Conservation (phyloP, 192 early-diverging fungal genomes). For the Haplosporangium gracile region DNA sequence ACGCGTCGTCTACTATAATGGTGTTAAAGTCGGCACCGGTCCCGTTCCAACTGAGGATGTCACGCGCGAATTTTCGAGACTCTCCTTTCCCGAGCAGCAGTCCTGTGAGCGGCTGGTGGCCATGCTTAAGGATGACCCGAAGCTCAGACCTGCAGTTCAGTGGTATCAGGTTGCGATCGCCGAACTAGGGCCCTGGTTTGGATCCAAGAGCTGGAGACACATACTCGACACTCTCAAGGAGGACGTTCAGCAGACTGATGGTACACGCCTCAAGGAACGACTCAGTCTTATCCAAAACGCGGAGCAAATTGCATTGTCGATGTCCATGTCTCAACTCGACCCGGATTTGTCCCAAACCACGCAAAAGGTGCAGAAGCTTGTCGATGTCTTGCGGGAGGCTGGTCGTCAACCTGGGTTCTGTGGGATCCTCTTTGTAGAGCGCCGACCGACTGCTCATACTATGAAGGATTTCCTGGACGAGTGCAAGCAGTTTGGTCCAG, state of each 20-base stretch:
- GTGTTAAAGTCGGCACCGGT: neutral
- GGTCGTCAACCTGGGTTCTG: constrained; percentile 64
- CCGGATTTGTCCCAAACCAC: constrained; percentile 74
- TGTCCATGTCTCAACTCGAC: constrained; percentile 57
- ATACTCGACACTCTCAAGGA: constrained; percentile 60
- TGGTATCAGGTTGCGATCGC: constrained; percentile 57
- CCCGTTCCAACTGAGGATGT: neutral
- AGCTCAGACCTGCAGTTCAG: constrained; percentile 59
- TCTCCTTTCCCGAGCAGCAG: neutral
- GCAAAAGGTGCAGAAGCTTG: constrained; percentile 61
- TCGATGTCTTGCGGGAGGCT: constrained; percentile 12
- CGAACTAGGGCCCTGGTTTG: constrained; percentile 83
- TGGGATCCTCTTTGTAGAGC: constrained; percentile 89
- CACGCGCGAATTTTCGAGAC: neutral
- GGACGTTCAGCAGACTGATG: constrained; percentile 29
- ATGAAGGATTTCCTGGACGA: constrained; percentile 66
- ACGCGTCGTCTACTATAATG: constrained; percentile 1
- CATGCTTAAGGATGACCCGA: constrained; percentile 12
- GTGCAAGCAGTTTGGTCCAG: constrained; percentile 63
- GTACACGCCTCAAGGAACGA: constrained; percentile 30
- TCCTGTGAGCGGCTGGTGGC: neutral
- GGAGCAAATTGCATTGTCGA: constrained; percentile 39
- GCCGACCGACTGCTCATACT: constrained; percentile 74
- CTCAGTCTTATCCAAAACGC: constrained; percentile 31
- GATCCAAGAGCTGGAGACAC: constrained; percentile 76